These are phyloP conservation scores for Grigorovia humatica DNA, from an alignment of 805 yeast genomes.

Conservation along the genomic window DNA sequence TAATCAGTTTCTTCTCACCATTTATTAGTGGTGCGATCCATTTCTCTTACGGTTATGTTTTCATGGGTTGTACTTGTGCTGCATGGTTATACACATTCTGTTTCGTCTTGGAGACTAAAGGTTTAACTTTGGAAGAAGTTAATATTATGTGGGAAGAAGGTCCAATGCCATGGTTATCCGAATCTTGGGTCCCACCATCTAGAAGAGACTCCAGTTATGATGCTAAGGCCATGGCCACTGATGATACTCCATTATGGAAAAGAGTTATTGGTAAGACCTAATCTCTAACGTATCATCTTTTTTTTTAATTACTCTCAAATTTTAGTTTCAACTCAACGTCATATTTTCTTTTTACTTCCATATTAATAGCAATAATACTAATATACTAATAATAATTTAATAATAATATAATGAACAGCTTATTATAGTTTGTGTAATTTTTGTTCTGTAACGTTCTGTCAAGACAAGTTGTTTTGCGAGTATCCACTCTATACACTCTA, in stretches of 20 bases:
- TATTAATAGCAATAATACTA: too few species aligned
- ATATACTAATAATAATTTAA: too few species aligned
- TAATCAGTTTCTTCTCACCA: slow-evolving; percentile 43
- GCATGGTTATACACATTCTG: slow-evolving; percentile 52
- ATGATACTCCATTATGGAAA: slow-evolving; percentile 12
- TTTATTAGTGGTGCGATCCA: slow-evolving; percentile 49
- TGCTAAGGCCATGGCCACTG: slow-evolving; percentile 9
- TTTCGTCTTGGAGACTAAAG: slow-evolving; percentile 63
- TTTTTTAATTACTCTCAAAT: too few species aligned
- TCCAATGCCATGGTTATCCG: slow-evolving; percentile 33
- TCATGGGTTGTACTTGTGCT: slow-evolving; percentile 42
- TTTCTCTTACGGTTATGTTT: slow-evolving; percentile 55
- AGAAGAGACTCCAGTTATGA: slow-evolving; percentile 15
- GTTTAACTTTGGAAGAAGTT: slow-evolving; percentile 64
- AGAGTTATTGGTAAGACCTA: slow-evolving; percentile 11
- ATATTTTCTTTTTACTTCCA: too few species aligned
- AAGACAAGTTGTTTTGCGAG: too few species aligned
- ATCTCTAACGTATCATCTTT: too few species aligned
- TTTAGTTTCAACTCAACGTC: too few species aligned
- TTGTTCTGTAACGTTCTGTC: too few species aligned
- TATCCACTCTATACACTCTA: too few species aligned
- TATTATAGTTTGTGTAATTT: too few species aligned
- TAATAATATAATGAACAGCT: too few species aligned
- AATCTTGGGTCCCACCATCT: slow-evolving; percentile 39
- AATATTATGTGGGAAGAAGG: slow-evolving; percentile 44